Evolutionary conservation across 192 early-diverging fungal genomes (phyloP).

Genomic region (Linnemannia schmuckeri): DNA sequence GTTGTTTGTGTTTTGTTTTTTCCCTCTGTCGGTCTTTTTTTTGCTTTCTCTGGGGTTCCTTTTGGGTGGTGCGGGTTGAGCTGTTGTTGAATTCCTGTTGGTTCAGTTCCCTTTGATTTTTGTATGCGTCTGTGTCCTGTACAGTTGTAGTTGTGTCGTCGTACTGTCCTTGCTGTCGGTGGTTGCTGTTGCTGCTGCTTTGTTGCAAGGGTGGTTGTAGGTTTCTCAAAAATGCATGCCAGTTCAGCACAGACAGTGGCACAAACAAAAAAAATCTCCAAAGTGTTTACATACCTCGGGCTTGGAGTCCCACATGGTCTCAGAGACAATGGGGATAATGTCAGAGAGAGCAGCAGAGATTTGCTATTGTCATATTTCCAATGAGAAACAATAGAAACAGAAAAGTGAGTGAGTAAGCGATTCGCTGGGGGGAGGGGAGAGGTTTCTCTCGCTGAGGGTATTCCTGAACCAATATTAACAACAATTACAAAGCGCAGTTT

Average conservation of each 20-base stretch:
- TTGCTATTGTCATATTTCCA: conserved; percentile 23
- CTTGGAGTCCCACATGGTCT: conserved; percentile 89
- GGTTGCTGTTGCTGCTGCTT: background rate
- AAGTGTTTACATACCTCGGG: conserved; percentile 66
- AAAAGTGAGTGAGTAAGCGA: no score
- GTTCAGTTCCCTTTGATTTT: no score
- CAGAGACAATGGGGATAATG: conserved; percentile 80
- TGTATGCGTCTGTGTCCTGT: background rate
- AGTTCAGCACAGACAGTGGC: conserved; percentile 5
- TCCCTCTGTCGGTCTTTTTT: background rate
- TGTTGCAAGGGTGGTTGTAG: background rate
- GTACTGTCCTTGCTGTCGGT: background rate
- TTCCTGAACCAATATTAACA: background rate
- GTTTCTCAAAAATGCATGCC: background rate
- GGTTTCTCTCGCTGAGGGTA: background rate
- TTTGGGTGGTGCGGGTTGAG: no score
- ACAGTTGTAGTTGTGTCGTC: background rate
- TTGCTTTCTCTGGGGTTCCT: background rate
- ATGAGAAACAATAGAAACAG: no score
- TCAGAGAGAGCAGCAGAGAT: conserved; percentile 66
- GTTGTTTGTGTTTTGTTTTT: conserved; percentile 9
- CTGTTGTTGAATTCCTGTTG: no score
- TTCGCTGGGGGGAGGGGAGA: no score
- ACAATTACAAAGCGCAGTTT: background rate
- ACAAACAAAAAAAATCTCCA: conserved; percentile 40